Evolutionary conservation across 148 eudicot species (phyloP).

Genomic region (Amaranthus cruentus): DNA sequence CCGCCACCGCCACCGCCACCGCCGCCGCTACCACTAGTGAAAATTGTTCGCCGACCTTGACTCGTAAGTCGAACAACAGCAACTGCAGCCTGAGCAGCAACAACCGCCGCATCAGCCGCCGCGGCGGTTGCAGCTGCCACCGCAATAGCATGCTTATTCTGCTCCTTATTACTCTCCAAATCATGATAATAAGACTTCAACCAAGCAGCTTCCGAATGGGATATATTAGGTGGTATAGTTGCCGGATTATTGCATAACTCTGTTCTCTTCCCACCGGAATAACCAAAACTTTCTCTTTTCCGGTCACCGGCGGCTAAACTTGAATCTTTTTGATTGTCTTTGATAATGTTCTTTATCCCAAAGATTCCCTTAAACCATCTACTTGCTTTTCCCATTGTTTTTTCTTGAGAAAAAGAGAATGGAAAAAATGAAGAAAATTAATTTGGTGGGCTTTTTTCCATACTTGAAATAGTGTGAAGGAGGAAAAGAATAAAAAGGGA

Average conservation of each 20-base stretch:
- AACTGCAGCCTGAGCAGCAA: conserved; percentile 76
- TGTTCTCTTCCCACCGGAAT: neutral
- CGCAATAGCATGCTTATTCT: conserved; percentile 65
- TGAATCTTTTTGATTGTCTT: neutral
- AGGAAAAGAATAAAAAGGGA: neutral
- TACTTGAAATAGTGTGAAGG: neutral
- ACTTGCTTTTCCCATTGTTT: conserved; percentile 56
- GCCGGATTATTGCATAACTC: conserved; percentile 37
- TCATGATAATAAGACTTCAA: conserved; percentile 43
- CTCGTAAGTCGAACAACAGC: conserved; percentile 67
- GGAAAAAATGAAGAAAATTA: neutral
- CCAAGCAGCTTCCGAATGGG: conserved; percentile 56
- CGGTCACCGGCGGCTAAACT: conserved; percentile 27
- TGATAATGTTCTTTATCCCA: conserved; percentile 33
- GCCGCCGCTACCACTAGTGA: neutral
- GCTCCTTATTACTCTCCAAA: conserved; percentile 33
- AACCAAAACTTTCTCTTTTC: conserved; percentile 19
- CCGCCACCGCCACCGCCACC: conserved; percentile 25
- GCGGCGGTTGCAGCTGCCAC: conserved; percentile 79
- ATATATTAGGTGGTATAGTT: conserved; percentile 43
- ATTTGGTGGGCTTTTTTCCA: neutral
- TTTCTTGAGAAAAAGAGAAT: neutral
- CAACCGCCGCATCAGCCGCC: conserved; percentile 80
- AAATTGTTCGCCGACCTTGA: conserved; percentile 39
- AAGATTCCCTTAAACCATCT: conserved; percentile 66